Percentiles rank a stretch among this genome's conserved stretches.
phyloP scores from a whole-genome alignment of 441 rosid genomes.

The Caryocar brasiliense region DNA sequence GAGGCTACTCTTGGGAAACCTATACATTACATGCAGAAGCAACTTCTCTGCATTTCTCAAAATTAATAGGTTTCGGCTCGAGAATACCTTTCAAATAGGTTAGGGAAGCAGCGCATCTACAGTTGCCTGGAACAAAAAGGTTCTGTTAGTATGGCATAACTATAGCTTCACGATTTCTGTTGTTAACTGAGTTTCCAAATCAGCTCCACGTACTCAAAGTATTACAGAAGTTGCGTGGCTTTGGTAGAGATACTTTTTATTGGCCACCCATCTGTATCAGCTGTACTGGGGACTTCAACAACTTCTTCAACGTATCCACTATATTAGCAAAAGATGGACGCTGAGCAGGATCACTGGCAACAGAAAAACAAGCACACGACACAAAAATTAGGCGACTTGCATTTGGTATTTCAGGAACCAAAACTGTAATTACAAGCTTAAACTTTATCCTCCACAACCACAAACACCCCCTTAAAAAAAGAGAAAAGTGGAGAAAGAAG shows the following conservation, averaged over 20 bases:
- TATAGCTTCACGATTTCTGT: neutral
- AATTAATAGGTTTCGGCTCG: conserved; percentile 1
- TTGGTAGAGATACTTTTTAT: neutral
- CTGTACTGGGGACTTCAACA: conserved; percentile 68
- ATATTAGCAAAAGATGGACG: conserved; percentile 66
- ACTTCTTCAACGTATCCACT: conserved; percentile 62
- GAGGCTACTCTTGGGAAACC: conserved; percentile 13
- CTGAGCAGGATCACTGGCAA: conserved; percentile 52
- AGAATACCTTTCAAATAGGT: conserved; percentile 14
- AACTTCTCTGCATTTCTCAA: conserved; percentile 3
- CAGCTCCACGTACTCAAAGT: neutral
- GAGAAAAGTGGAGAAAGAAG: too few species aligned
- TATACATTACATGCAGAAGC: conserved; percentile 4
- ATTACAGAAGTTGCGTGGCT: neutral
- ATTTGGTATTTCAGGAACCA: too few species aligned
- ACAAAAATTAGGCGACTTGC: neutral
- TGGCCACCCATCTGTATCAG: conserved; percentile 49
- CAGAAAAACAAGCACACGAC: neutral
- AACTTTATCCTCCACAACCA: too few species aligned
- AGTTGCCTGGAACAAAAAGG: conserved; percentile 19
- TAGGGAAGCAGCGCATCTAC: conserved; percentile 26
- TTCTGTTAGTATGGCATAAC: conserved; percentile 10
- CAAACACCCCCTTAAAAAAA: too few species aligned
- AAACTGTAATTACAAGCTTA: too few species aligned
- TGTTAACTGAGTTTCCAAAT: conserved; percentile 3